Evolutionary conservation across 306 rosid genomes (phyloP), one percentile per base, ranked within the genome.

Genomic region (Cicer chorassanicum): DNA sequence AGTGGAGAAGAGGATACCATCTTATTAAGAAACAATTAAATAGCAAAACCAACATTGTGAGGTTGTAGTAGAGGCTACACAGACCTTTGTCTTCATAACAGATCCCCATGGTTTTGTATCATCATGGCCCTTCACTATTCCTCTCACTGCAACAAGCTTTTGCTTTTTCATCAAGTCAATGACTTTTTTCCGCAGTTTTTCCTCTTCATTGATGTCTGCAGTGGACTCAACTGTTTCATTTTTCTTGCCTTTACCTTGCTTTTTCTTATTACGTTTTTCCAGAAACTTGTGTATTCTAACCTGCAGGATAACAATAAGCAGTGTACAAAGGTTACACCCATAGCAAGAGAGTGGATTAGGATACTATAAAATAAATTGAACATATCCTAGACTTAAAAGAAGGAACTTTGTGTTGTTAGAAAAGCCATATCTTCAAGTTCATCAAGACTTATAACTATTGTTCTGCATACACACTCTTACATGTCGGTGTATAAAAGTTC

Each of bases 271-370:
- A 4, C 79, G 87, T 77, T 77, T 87, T 78, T 89, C 91, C 85
- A 94, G 78, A 79, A 94, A 92, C 49, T 74, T 94, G 75, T 87
- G 83, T 82, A 94, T 92, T 84, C 83, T 92, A 73, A 87, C 90
- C 99, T 94, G 91, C 79, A 69, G 64, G 83, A 76, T 74, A 72
- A 82, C 62, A 69, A 82, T 49, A 60, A 60, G 60, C 41, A 65
- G 63, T 43, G 60, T 43, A 79, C 68, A 78, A 78, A 81, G 74
- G 67, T 66, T 38, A 19, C 65, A 44, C 15, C 57, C 57, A 80
- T 2, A 59, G 72, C 46, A 66, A 75, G 36, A 49, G 57, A 34
- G 69, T 48, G 21, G 8, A 14, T 36, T 65, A 69, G 42, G 42
- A 71, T 29, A 29, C 36, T 29, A 29, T 29, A 29, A 29, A 29